A percentile compares a stretch with the other conserved stretches of the same genome.
Evolutionary conservation across 2,329 filamentous ascomycete species (phyloP).

Genomic region (Venturiaceae sp.): DNA sequence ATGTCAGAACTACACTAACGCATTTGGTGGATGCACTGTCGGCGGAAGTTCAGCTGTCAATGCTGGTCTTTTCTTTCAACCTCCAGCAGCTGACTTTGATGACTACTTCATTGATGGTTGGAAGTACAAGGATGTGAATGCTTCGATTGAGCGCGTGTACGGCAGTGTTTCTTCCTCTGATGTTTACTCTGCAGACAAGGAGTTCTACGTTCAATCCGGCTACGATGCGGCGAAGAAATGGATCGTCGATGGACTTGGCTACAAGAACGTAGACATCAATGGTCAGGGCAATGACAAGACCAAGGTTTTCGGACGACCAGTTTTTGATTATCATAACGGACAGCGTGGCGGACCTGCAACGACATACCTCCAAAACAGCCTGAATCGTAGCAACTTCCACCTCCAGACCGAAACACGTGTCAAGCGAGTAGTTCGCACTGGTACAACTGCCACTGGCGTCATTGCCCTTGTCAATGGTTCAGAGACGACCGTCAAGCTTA

Average conservation of each 20-base stretch:
- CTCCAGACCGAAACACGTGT: conserved; percentile 35
- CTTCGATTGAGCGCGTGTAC: conserved; percentile 36
- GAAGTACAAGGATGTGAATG: conserved; percentile 39
- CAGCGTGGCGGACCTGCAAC: conserved; percentile 39
- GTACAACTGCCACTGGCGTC: conserved; percentile 32
- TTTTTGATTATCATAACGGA: conserved; percentile 39
- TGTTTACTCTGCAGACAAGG: conserved; percentile 33
- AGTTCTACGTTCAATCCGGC: conserved; percentile 38
- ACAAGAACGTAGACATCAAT: conserved; percentile 38
- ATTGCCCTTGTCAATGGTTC: conserved; percentile 23
- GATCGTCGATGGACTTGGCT: conserved; percentile 40
- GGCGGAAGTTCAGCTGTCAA: conserved; percentile 46
- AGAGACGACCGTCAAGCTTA: conserved; percentile 19
- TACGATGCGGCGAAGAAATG: conserved; percentile 38
- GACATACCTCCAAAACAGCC: conserved; percentile 41
- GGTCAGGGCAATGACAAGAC: conserved; percentile 35
- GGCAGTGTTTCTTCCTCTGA: conserved; percentile 34
- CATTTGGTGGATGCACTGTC: conserved; percentile 40
- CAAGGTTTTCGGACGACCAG: conserved; percentile 38
- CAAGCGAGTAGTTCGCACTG: conserved; percentile 32
- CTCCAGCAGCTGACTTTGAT: conserved; percentile 44
- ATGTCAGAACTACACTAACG: conserved; percentile 32
- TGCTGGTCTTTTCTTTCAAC: conserved; percentile 44
- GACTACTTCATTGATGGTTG: conserved; percentile 39
- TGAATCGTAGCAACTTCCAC: conserved; percentile 31